Conservation (phyloP, 495 filamentous ascomycete species). For the Penicillium malachiteum region DNA sequence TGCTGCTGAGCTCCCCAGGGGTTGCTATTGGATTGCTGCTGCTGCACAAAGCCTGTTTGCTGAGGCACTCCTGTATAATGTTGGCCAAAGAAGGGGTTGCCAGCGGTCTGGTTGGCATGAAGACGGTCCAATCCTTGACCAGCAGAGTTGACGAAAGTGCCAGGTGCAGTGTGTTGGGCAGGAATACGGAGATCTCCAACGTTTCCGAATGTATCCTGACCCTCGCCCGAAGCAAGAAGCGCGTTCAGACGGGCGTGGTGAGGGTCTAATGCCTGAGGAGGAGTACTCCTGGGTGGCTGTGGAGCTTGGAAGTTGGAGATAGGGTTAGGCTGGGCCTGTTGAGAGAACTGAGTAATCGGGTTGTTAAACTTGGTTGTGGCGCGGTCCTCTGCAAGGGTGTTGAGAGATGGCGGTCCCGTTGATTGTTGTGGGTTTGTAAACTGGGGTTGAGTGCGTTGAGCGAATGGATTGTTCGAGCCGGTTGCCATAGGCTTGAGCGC, state of each 20-base stretch:
- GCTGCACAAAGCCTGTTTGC: slow-evolving; percentile 54
- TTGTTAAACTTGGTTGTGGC: slow-evolving; percentile 56
- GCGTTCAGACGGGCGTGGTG: slow-evolving; percentile 86
- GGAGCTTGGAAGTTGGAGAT: slow-evolving; percentile 42
- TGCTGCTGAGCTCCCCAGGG: slow-evolving; percentile 69
- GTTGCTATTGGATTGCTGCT: slow-evolving; percentile 55
- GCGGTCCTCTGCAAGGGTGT: slow-evolving; percentile 69
- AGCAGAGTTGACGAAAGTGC: slow-evolving; percentile 94
- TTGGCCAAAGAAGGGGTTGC: slow-evolving; percentile 82
- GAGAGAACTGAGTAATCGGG: slow-evolving; percentile 33
- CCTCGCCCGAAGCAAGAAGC: slow-evolving; percentile 83
- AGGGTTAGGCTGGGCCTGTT: slow-evolving; percentile 6
- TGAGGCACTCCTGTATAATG: slow-evolving; percentile 69
- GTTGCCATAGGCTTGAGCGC: slow-evolving; percentile 60
- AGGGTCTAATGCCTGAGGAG: slow-evolving; percentile 56
- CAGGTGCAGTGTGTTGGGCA: slow-evolving; percentile 93
- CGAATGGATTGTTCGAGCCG: slow-evolving; percentile 97
- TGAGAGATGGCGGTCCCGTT: slow-evolving; percentile 61
- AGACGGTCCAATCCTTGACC: slow-evolving; percentile 70
- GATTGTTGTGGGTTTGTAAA: slow-evolving; percentile 61
- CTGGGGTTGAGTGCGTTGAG: slow-evolving; percentile 55
- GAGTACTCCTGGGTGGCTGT: slow-evolving; percentile 45
- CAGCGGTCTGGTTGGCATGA: slow-evolving; percentile 76
- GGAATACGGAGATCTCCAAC: slow-evolving; percentile 92
- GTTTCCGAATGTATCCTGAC: slow-evolving; percentile 96